Evolutionary conservation across 106 monocot genomes (phyloP), one percentile per base, ranked within the genome.

Genomic region (Vanilla planifolia): DNA sequence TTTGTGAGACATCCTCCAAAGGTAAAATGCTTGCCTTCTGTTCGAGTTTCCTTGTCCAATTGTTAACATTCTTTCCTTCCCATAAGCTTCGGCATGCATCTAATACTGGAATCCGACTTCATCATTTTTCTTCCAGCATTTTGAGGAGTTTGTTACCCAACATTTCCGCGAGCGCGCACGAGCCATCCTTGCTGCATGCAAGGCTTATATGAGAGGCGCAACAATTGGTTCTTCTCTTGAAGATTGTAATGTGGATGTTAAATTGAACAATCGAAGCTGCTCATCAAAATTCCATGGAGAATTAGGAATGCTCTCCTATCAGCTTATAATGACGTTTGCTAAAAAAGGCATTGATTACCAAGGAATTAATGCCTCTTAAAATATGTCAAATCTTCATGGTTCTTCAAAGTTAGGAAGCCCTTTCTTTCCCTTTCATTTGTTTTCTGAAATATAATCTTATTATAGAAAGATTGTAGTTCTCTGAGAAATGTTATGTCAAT

Each of bases 321-420:
- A 75, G 4, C 78, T 84, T 59, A 21, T 79, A 33, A 78, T 71
- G 71, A 75, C 78, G 59, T 84, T 84, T 50, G 60, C 74, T 3
- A 75, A 67, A 8, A 79, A 75, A 71, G 83, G 78, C 9, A 75
- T 74, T 5, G 63, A 84, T 44, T 74, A 74, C 19, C n/a, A n/a
- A n/a, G n/a, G n/a, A n/a, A n/a, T n/a, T n/a, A n/a, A n/a, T n/a
- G n/a, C n/a, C n/a, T n/a, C n/a, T n/a, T n/a, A n/a, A n/a, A n/a
- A n/a, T n/a, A n/a, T n/a, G n/a, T n/a, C n/a, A n/a, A n/a, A n/a
- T n/a, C n/a, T n/a, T n/a, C n/a, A n/a, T n/a, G n/a, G n/a, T n/a
- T n/a, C n/a, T n/a, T n/a, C n/a, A n/a, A n/a, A n/a, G n/a, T n/a
- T n/a, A n/a, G n/a, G n/a, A n/a, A 62, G n/a, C n/a, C n/a, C n/a